Conservation (phyloP, 2,329 filamentous ascomycete species). For the Xylariaceae sp. region DNA sequence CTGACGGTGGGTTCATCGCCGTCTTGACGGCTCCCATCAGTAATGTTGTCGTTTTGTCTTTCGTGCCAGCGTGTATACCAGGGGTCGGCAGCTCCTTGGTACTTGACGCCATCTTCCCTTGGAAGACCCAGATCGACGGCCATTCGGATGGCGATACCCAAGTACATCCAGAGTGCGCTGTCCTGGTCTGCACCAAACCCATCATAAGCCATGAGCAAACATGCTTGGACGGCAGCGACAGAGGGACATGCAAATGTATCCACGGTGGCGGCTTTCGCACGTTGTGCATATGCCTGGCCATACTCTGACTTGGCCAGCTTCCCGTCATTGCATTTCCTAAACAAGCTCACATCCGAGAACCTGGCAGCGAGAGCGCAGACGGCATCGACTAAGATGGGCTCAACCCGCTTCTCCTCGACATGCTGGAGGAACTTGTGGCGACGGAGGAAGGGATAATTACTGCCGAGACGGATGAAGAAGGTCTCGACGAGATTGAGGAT, state of each 20-base stretch:
- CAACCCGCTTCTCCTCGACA: constrained; percentile 73
- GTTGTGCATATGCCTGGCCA: constrained; percentile 71
- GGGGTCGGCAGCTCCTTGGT: constrained; percentile 50
- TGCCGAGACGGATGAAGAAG: constrained; percentile 78
- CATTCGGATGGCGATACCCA: constrained; percentile 81
- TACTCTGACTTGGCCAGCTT: constrained; percentile 58
- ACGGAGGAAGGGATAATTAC: constrained; percentile 79
- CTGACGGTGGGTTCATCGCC: constrained; percentile 40
- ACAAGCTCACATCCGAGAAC: constrained; percentile 62
- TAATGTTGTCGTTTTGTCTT: constrained; percentile 25
- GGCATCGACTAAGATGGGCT: constrained; percentile 80
- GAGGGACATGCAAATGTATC: constrained; percentile 80
- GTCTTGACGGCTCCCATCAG: constrained; percentile 34
- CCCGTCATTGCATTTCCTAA: constrained; percentile 45
- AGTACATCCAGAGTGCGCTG: constrained; percentile 89
- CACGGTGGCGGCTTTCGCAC: constrained; percentile 76
- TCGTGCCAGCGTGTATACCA: constrained; percentile 44
- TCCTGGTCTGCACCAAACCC: constrained; percentile 85
- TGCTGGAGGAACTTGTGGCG: constrained; percentile 67
- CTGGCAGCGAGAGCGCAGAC: constrained; percentile 77
- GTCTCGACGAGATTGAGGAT: constrained; percentile 72
- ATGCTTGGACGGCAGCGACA: constrained; percentile 78
- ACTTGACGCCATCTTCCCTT: constrained; percentile 68
- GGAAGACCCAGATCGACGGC: constrained; percentile 76
- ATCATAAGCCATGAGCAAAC: constrained; percentile 78